phyloP scores from a whole-genome alignment of 441 rosid species.

The Populus trichocarpa region DNA sequence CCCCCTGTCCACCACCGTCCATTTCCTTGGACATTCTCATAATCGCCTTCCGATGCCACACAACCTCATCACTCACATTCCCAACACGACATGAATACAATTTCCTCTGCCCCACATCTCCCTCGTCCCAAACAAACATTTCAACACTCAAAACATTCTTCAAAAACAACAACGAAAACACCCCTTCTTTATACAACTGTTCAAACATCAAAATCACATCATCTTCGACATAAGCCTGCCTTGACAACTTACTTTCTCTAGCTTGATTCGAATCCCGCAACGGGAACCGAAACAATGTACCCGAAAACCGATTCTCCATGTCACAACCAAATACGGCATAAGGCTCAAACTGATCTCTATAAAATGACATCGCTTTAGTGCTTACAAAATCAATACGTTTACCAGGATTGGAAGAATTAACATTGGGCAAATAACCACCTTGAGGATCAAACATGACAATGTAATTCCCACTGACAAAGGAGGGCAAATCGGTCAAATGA shows the following conservation, averaged over 20 bases:
- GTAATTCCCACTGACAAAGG: constrained; percentile 91
- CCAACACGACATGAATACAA: constrained; percentile 62
- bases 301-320: constrained; percentile 64
- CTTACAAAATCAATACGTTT: constrained; percentile 86
- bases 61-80: constrained; percentile 44
- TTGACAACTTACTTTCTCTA: constrained; percentile 75
- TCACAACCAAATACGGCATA: constrained; percentile 91
- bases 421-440: constrained; percentile 78
- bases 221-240: constrained; percentile 74
- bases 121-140: constrained; percentile 81
- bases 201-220: constrained; percentile 68
- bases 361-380: constrained; percentile 62
- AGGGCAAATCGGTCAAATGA: constrained; percentile 96
- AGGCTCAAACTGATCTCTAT: constrained; percentile 82
- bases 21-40: constrained; percentile 59
- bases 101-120: constrained; percentile 65
- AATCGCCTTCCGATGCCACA: constrained; percentile 81
- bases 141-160: constrained; percentile 74
- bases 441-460: constrained; percentile 95
- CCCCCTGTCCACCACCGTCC: background rate
- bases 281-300: constrained; percentile 93
- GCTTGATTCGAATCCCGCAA: constrained; percentile 83
- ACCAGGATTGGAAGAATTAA: constrained; percentile 91
- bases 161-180: constrained; percentile 77
- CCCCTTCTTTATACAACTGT: constrained; percentile 83